Evolutionary conservation across 2,329 filamentous ascomycete species (phyloP).

Genomic region (Cercospora citrullina): DNA sequence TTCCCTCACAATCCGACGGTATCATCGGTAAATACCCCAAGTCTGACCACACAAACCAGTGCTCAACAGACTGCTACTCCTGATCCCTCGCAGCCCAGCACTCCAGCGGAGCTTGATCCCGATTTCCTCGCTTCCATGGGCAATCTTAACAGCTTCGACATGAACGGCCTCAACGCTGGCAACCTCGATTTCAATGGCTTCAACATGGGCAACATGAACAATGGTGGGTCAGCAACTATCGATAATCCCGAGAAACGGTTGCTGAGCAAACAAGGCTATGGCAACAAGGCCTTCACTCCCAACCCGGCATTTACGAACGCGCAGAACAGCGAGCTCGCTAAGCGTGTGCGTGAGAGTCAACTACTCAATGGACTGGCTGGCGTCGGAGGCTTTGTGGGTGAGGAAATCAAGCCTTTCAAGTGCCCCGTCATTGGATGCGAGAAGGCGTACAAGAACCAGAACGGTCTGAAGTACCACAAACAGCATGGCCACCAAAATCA

Average conservation of each 20-base stretch:
- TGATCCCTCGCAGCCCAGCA: slow-evolving; percentile 68
- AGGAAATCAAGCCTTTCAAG: slow-evolving; percentile 96
- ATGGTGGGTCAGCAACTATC: slow-evolving; percentile 58
- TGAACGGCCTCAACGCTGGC: slow-evolving; percentile 40
- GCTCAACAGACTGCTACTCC: slow-evolving; percentile 62
- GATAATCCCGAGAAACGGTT: slow-evolving; percentile 93
- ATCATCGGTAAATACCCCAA: slow-evolving; percentile 94
- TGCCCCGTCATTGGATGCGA: slow-evolving; percentile 98
- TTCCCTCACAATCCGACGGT: slow-evolving; percentile 94
- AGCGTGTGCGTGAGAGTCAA: slow-evolving; percentile 64
- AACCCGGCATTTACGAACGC: slow-evolving; percentile 63
- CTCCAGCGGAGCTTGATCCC: slow-evolving; percentile 69
- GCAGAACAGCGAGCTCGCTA: slow-evolving; percentile 72
- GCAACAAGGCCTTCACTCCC: slow-evolving; percentile 49
- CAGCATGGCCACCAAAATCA: slow-evolving; percentile 93
- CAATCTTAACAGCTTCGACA: slow-evolving; percentile 40
- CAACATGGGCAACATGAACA: slow-evolving; percentile 61
- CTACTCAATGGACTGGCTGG: slow-evolving; percentile 57
- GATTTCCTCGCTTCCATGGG: slow-evolving; percentile 40
- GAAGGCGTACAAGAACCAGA: slow-evolving; percentile 99
- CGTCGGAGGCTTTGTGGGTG: slow-evolving; percentile 58
- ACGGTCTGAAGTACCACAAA: slow-evolving; percentile 90
- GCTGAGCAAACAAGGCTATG: slow-evolving; percentile 73
- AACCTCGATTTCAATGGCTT: slow-evolving; percentile 40
- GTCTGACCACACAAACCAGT: slow-evolving; percentile 74